phyloP scores from a whole-genome alignment of 441 rosid species.

The Pelargonium fulgidum region DNA sequence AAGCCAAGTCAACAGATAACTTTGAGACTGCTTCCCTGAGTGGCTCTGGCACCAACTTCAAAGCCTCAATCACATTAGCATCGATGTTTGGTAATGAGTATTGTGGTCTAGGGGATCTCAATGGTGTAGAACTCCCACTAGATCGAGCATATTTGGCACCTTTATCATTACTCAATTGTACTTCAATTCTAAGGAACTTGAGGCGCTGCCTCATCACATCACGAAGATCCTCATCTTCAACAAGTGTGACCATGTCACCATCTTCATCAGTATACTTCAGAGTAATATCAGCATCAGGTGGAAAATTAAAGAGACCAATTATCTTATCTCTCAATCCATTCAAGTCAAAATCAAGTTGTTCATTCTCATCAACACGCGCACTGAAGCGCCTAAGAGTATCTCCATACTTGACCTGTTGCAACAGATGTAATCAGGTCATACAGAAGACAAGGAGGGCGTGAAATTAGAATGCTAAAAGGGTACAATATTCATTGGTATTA shows the following conservation, averaged over 20 bases:
- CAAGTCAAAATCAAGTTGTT: conserved; percentile 60
- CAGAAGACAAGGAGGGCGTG: not conserved
- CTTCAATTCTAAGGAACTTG: conserved; percentile 59
- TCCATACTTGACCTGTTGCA: conserved; percentile 60
- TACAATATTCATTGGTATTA: too few relatives aligned
- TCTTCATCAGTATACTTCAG: conserved; percentile 87
- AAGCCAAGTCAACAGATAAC: conserved; percentile 45
- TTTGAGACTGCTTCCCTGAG: conserved; percentile 43
- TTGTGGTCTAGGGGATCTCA: conserved; percentile 36
- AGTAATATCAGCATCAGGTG: conserved; percentile 43
- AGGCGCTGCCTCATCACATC: conserved; percentile 66
- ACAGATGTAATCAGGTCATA: not conserved
- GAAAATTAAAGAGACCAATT: conserved; percentile 44
- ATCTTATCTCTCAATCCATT: conserved; percentile 53
- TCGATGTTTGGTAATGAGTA: conserved; percentile 32
- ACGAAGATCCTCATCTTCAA: conserved; percentile 60
- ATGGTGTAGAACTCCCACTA: conserved; percentile 47
- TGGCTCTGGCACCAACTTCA: conserved; percentile 56
- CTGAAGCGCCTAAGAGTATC: conserved; percentile 79
- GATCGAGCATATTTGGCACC: conserved; percentile 33
- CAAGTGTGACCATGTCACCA: conserved; percentile 82
- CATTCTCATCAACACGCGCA: conserved; percentile 40
- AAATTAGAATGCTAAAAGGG: not conserved
- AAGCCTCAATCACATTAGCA: conserved; percentile 36
- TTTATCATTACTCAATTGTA: conserved; percentile 32